Evolutionary conservation across 2,329 filamentous ascomycete species (phyloP), one percentile per base, ranked within the genome.

Genomic region (Diaporthe humulicola): DNA sequence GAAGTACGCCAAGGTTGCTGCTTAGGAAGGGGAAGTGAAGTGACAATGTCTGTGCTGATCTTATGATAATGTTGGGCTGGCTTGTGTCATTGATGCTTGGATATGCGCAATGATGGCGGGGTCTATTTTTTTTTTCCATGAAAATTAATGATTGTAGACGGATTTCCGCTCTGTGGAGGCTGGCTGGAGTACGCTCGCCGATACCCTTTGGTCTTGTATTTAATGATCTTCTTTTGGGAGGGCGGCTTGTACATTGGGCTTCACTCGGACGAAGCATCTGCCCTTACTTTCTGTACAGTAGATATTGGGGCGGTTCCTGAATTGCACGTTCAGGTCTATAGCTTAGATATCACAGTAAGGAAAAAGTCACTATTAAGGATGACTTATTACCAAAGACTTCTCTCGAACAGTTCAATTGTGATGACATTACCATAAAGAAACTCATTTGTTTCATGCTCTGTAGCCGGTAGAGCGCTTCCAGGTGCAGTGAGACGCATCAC

Each of bases 131-230:
- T 12, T 40, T 40, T 52, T 1, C 3, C 64, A 40, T 19, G 64
- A 52, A 52, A 52, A 67, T n/a, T 67, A 69, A 40, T 69, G 48
- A 54, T 22, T 40, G 8, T 54, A 54, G 45, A 54, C 33, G 45
- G 48, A 19, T 19, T 67, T 22, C 14, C 14, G n/a, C 28, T 17
- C 19, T 30, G 12, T 38, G 64, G 64, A 69, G 64, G 48, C 14
- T 54, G 48, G 45, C 30, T 69, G 64, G 33, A 69, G 48, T 69
- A 28, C 64, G 64, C 64, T 69, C 17, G 64, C 64, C 64, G 48
- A 69, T 69, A 69, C 64, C 64, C 64, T 50, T 64, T 52, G 48
- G 48, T 50, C 22, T 52, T 69, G 64, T 69, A 25, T 69, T 38
- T 69, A 54, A 54, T 69, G 48, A 54, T 69, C 48, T 69, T 54